Conservation (phyloP, 108 stramenopile genomes). For the Epithemia pelagica region DNA sequence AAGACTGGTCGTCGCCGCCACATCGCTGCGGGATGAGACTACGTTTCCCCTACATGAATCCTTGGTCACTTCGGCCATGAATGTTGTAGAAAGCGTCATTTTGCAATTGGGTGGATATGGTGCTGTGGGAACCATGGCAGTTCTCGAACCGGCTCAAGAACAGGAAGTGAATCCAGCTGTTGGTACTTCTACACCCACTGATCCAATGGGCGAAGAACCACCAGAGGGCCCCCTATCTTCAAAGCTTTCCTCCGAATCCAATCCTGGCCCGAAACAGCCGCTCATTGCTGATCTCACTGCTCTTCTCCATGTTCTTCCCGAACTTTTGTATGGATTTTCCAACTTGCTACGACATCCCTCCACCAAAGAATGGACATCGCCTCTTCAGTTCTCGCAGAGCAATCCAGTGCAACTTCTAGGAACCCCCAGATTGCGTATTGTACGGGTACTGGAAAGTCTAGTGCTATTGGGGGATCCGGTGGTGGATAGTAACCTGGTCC, state of each 20-base stretch:
- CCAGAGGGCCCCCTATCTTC: background rate
- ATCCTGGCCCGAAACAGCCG: background rate
- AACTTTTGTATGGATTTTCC: slow-evolving; percentile 1
- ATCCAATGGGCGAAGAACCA: background rate
- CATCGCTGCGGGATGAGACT: slow-evolving; percentile 16
- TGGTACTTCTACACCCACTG: slow-evolving; percentile 1
- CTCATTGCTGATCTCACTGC: slow-evolving; percentile 12
- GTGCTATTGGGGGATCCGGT: slow-evolving; percentile 64
- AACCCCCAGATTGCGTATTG: slow-evolving; percentile 67
- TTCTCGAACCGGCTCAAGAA: background rate
- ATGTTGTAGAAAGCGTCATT: slow-evolving; percentile 75
- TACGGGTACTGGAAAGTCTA: slow-evolving; percentile 75
- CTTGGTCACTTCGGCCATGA: slow-evolving; percentile 69
- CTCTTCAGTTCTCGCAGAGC: slow-evolving; percentile 49
- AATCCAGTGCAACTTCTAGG: slow-evolving; percentile 64
- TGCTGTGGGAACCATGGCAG: slow-evolving; percentile 33
- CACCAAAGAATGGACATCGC: slow-evolving; percentile 49
- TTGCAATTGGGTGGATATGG: slow-evolving; percentile 87
- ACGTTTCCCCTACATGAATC: slow-evolving; percentile 49
- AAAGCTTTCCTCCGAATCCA: background rate
- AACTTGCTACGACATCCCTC: slow-evolving; percentile 15
- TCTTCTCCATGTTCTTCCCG: slow-evolving; percentile 4
- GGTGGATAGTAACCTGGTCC: slow-evolving; percentile 56
- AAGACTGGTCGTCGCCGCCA: slow-evolving; percentile 39
- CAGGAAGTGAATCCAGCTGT: slow-evolving; percentile 16